phyloP scores from a whole-genome alignment of 1,139 yeast species.

The Entelexis paramagnoliae region DNA sequence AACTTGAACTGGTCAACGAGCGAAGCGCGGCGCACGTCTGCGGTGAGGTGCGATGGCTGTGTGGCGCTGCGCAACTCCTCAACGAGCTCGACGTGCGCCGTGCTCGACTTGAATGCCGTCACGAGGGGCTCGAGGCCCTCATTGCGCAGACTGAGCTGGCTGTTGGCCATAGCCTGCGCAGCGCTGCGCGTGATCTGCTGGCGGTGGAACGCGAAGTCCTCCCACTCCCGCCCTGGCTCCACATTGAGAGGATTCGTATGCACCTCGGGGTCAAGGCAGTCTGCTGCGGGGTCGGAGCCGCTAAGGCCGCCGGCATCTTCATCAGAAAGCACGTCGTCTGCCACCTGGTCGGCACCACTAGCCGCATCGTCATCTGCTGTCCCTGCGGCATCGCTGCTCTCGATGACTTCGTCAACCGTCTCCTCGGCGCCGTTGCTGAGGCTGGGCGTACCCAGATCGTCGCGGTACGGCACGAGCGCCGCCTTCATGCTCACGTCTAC shows the following conservation, averaged over 20 bases:
- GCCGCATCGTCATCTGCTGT: neutral
- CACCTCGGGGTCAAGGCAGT: constrained; percentile 21
- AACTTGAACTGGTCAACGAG: constrained; percentile 48
- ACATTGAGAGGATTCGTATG: constrained; percentile 23
- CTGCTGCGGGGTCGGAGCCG: constrained; percentile 1
- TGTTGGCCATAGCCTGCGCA: constrained; percentile 25
- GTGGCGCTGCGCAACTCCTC: constrained; percentile 30
- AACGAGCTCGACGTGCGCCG: constrained; percentile 40
- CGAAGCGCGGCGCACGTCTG: constrained; percentile 10
- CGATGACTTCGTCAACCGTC: neutral
- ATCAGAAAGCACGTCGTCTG: constrained; percentile 17
- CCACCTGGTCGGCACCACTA: constrained; percentile 10
- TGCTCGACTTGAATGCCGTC: constrained; percentile 42
- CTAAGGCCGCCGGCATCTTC: constrained; percentile 29
- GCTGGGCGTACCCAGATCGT: neutral
- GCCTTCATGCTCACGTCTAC: constrained; percentile 78
- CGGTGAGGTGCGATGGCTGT: neutral
- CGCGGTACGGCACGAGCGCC: constrained; percentile 23
- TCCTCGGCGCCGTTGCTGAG: neutral
- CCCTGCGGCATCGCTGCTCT: neutral
- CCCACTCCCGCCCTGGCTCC: constrained; percentile 72
- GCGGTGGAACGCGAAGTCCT: constrained; percentile 74
- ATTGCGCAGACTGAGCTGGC: constrained; percentile 25
- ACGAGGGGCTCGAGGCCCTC: constrained; percentile 28
- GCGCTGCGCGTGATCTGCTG: constrained; percentile 43